Percentiles rank a stretch among this genome's conserved stretches.
Evolutionary conservation across 2,329 filamentous ascomycete genomes (phyloP).

Genomic region (Aotearoamyces nothofagi): DNA sequence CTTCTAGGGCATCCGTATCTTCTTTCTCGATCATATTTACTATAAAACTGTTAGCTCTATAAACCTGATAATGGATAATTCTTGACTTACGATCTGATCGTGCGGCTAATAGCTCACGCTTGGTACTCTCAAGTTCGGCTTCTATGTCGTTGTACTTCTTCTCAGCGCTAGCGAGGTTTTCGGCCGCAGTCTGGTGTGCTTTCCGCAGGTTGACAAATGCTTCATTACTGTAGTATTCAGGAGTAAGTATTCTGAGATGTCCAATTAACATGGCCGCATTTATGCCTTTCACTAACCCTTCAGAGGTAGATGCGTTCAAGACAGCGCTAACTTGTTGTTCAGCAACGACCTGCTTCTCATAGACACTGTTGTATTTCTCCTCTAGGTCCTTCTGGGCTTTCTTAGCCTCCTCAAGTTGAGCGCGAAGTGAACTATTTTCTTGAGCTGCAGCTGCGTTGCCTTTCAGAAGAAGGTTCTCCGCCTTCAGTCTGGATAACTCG

Average conservation of each 20-base stretch:
- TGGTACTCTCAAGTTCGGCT: conserved; percentile 32
- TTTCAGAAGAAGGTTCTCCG: conserved; percentile 44
- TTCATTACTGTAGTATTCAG: conserved; percentile 32
- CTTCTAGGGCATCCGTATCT: conserved; percentile 36
- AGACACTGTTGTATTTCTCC: conserved; percentile 36
- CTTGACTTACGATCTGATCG: conserved; percentile 33
- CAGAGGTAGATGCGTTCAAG: conserved; percentile 31
- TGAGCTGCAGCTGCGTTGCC: conserved; percentile 36
- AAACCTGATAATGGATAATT: neutral
- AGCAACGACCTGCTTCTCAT: conserved; percentile 40
- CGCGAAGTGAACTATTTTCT: conserved; percentile 36
- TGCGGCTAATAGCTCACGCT: conserved; percentile 37
- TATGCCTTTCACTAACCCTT: conserved; percentile 35
- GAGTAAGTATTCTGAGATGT: conserved; percentile 26
- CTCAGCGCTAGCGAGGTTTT: conserved; percentile 32
- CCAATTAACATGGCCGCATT: conserved; percentile 20
- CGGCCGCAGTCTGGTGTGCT: conserved; percentile 27
- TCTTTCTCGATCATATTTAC: conserved; percentile 38
- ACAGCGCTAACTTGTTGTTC: conserved; percentile 42
- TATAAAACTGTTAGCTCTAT: conserved; percentile 16
- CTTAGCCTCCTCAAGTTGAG: conserved; percentile 39
- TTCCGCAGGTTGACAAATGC: conserved; percentile 35
- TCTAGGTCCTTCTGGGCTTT: conserved; percentile 35
- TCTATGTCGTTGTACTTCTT: conserved; percentile 28
- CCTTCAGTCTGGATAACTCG: conserved; percentile 38